Base-by-base conservation (phyloP, 805 yeast species). In the Nakazawaea ernobii region DNA sequence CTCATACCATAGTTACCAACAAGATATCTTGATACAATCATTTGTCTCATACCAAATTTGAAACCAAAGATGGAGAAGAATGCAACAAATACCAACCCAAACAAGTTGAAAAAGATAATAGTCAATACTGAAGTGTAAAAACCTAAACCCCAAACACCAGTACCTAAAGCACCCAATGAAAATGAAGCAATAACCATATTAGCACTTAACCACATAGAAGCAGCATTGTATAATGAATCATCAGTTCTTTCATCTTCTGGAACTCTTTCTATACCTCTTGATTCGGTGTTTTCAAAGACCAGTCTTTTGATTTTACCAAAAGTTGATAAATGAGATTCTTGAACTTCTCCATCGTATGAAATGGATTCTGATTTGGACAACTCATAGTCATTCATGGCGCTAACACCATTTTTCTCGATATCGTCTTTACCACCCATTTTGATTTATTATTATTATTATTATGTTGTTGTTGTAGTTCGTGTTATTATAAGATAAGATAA, bases 181-280 rank as follows among this genome's bases (percentile, higher is more conserved):
- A 78, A 80, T 14, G 96, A 79, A 17, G 96, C 89, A 59, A 90
- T 78, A 48, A 87, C 96, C 75, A 87, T 72, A 67, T 90, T 89
- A 33, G 95, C 95, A 7, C 95, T 84, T 57, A 85, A 75, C 96
- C 96, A 90, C 92, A 90, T 86, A 43, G 91, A 73, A 39, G 89
- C 88, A 29, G 94, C 86, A 54, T 77, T 78, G 68, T 78, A 70
- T 51, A 84, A 60, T 33, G 86, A 80, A 39, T 74, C 74, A 52
- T 83, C 88, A 40, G 76, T 74, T 62, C 87, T 83, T 64, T 87
- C 92, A 39, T 82, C 86, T 52, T 85, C 95, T 8, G 86, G 80
- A 48, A 91, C 77, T 37, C 84, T 73, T 58, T 88, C 96, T 53
- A 91, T 81, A 65, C 96, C 96, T 60, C 85, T 78, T 20, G 77